Evolutionary conservation across 805 yeast genomes (phyloP), one percentile per base, ranked within the genome.

Genomic region (Ogataea neopini): DNA sequence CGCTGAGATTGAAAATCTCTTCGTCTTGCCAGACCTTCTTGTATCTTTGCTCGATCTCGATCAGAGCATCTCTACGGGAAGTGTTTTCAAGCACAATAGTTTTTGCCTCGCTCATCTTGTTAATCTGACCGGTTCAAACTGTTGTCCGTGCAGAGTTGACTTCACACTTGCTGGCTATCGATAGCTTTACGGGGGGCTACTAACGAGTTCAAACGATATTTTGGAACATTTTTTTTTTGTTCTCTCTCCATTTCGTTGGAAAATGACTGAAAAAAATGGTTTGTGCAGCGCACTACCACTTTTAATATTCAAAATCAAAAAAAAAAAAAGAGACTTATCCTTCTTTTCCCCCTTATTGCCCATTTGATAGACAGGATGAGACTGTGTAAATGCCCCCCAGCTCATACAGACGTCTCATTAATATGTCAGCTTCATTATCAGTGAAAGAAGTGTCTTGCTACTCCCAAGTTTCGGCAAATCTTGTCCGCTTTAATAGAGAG

Each of bases 51-150:
- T 94, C 99, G 60, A 88, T 84, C 26, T 76, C 95, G 54, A 89
- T 85, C 60, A 94, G 80, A 46, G 92, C 83, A 77, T 94, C 99
- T 74, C 99, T 85, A 74, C 98, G 90, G 57, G 88, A 80, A 45
- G 99, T 94, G 55, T 72, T 73, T 60, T 73, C 76, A 50, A 71
- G 69, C 46, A 69, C 74, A 45, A 71, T 67, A 37, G 74, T 62
- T 54, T 69, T 70, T 13, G 52, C 45, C 45, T 61, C 68, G 29
- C 47, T n/a, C n/a, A n/a, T n/a, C n/a, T n/a, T 43, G 48, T 53
- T 50, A 62, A 59, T 60, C 28, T 41, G 43, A 23, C 26, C 15
- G 18, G 14, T 19, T 25, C 17, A 40, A 40, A 25, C 25, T 40
- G n/a, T 15, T 38, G 18, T 22, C 26, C 20, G 20, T 20, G 6